Evolutionary conservation across 768 basidiomycete species (phyloP).

Genomic region (Mycena venus): DNA sequence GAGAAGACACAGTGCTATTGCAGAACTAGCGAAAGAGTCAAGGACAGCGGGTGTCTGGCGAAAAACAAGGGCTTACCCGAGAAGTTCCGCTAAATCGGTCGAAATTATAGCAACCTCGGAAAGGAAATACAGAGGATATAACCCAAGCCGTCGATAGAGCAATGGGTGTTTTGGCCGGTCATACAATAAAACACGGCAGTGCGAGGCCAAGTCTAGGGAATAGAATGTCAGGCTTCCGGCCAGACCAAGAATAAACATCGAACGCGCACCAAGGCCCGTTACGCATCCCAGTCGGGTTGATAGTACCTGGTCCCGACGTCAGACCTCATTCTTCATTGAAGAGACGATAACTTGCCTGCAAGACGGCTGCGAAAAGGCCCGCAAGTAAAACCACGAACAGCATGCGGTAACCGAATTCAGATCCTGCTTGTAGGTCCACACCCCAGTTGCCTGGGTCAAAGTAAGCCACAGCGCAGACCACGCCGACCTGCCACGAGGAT

Average conservation of each 20-base stretch:
- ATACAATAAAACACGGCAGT: conserved; percentile 75
- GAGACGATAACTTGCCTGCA: conserved; percentile 68
- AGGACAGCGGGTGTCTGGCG: neutral
- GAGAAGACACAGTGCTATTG: conserved; percentile 83
- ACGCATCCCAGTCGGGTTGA: conserved; percentile 87
- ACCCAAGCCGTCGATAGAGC: conserved; percentile 68
- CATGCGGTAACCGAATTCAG: conserved; percentile 86
- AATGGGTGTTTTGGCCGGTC: conserved; percentile 71
- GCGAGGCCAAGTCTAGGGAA: conserved; percentile 60
- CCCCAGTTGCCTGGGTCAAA: conserved; percentile 84
- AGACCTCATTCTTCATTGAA: neutral
- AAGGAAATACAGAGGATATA: conserved; percentile 76
- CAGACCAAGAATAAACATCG: neutral
- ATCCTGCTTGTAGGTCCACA: conserved; percentile 90
- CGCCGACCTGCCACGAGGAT: conserved; percentile 60
- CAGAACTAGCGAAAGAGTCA: conserved; percentile 53
- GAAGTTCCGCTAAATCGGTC: conserved; percentile 85
- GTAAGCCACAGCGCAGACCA: conserved; percentile 90
- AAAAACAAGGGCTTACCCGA: conserved; percentile 56
- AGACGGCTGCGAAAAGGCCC: conserved; percentile 84
- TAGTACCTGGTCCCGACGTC: conserved; percentile 63
- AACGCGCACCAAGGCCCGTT: conserved; percentile 77
- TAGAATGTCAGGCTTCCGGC: neutral
- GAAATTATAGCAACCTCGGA: conserved; percentile 81
- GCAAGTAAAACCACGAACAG: conserved; percentile 89